A percentile compares a stretch with the other conserved stretches of the same genome.
Conservation (phyloP, 768 basidiomycete species). For the Phanerodontia chrysosporium region DNA sequence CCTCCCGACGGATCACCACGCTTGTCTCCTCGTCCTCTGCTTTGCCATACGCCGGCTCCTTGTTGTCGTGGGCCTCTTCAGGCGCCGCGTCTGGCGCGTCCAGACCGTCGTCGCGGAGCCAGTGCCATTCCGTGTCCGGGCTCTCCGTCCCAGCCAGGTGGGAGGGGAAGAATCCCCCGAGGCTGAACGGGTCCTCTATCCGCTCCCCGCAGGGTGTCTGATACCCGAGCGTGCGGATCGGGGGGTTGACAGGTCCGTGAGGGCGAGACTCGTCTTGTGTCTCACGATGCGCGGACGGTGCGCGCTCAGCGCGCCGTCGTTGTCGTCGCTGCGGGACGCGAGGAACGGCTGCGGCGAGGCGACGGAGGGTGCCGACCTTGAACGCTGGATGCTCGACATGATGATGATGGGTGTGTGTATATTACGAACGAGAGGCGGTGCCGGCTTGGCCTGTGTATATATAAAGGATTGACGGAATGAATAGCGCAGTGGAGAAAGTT, state of each 20-base stretch:
- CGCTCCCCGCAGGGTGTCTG: constrained; percentile 23
- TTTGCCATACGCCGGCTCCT: constrained; percentile 23
- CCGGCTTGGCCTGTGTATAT: neutral
- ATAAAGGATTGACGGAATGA: neutral
- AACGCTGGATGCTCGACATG: constrained; percentile 28
- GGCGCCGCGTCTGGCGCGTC: constrained; percentile 15
- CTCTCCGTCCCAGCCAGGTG: constrained; percentile 14
- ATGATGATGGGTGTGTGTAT: constrained; percentile 12
- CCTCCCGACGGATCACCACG: constrained; percentile 37
- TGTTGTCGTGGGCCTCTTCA: constrained; percentile 15
- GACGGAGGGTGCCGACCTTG: constrained; percentile 26
- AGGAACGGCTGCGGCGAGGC: constrained; percentile 6
- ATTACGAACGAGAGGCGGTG: neutral
- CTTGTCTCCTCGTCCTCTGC: constrained; percentile 32
- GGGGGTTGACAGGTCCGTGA: constrained; percentile 3
- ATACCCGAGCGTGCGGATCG: constrained; percentile 10
- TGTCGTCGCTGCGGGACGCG: constrained; percentile 2
- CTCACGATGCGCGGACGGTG: constrained; percentile 17
- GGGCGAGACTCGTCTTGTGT: constrained; percentile 16
- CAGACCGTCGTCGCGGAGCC: constrained; percentile 32
- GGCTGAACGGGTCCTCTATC: constrained; percentile 43
- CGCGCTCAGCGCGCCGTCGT: constrained; percentile 12
- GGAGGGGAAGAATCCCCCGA: constrained; percentile 46
- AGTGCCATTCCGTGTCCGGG: constrained; percentile 36
- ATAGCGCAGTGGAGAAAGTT: neutral